These are phyloP conservation scores for Pelargonium australe DNA, from an alignment of 441 rosid genomes.

Conservation along the genomic window DNA sequence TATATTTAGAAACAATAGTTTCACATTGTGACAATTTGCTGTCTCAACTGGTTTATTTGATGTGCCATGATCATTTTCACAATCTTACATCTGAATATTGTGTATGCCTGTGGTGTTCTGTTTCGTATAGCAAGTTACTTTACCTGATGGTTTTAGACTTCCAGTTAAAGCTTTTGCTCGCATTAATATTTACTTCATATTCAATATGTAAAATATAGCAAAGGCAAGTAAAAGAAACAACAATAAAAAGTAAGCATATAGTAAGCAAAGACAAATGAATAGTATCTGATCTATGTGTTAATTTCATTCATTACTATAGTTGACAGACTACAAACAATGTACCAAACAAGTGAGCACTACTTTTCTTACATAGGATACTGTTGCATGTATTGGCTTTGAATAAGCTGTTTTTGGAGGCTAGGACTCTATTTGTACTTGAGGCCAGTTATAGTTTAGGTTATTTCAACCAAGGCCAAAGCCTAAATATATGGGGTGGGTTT, in stretches of 20 bases:
- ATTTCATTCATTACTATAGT: background rate
- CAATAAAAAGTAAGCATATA: too few species aligned
- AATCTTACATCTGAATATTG: background rate
- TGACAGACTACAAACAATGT: background rate
- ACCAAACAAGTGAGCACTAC: background rate
- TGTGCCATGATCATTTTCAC: background rate
- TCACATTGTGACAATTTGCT: background rate
- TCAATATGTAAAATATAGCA: too few species aligned
- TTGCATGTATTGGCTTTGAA: background rate
- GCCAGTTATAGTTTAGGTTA: background rate
- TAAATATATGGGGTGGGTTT: background rate
- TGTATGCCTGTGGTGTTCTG: background rate
- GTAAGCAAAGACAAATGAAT: background rate
- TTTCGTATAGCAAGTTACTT: background rate
- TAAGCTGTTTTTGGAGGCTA: background rate
- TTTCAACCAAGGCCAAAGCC: background rate
- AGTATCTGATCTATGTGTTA: background rate
- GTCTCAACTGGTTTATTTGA: background rate
- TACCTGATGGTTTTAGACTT: too few species aligned
- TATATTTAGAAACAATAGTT: background rate
- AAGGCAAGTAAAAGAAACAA: too few species aligned
- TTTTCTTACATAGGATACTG: background rate
- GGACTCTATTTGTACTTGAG: background rate
- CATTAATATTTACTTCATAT: too few species aligned
- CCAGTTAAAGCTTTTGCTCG: too few species aligned